These are phyloP conservation scores for Sugiyamaella marilandica DNA, from an alignment of 805 yeast species.

Conservation along the genomic window DNA sequence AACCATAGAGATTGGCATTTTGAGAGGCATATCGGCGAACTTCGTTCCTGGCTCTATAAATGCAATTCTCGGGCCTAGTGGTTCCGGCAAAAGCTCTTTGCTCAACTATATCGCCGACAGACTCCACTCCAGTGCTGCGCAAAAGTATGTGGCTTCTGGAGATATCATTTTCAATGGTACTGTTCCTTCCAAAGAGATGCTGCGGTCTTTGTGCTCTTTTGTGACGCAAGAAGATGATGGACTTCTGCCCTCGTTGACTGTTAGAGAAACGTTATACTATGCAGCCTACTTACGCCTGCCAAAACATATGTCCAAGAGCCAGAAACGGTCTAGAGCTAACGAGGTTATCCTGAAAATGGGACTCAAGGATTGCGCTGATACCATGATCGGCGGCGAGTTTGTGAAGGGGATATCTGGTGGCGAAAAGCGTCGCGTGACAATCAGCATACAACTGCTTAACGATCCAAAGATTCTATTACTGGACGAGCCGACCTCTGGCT, in stretches of 20 bases:
- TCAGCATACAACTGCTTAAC: conserved; percentile 71
- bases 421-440: conserved; percentile 77
- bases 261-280: conserved; percentile 65
- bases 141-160: conserved; percentile 39
- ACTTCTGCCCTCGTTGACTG: conserved; percentile 65
- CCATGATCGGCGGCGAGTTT: conserved; percentile 57
- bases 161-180: conserved; percentile 40
- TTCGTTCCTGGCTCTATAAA: conserved; percentile 56
- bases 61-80: conserved; percentile 79
- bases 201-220: conserved; percentile 56
- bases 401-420: conserved; percentile 69
- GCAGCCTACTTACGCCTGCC: conserved; percentile 69
- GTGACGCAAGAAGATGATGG: conserved; percentile 81
- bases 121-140: conserved; percentile 36
- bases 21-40: conserved; percentile 45
- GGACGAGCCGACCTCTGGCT: conserved; percentile 89
- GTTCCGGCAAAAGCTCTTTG: conserved; percentile 70
- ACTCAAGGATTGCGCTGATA: conserved; percentile 70
- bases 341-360: conserved; percentile 64
- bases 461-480: conserved; percentile 66
- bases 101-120: conserved; percentile 61
- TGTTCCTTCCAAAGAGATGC: conserved; percentile 33
- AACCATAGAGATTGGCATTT: conserved; percentile 33
- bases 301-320: conserved; percentile 32
- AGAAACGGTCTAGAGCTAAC: conserved; percentile 47